These are phyloP conservation scores for Tubosaeta brunneosetosa DNA, from an alignment of 768 basidiomycete species.

Conservation along the genomic window DNA sequence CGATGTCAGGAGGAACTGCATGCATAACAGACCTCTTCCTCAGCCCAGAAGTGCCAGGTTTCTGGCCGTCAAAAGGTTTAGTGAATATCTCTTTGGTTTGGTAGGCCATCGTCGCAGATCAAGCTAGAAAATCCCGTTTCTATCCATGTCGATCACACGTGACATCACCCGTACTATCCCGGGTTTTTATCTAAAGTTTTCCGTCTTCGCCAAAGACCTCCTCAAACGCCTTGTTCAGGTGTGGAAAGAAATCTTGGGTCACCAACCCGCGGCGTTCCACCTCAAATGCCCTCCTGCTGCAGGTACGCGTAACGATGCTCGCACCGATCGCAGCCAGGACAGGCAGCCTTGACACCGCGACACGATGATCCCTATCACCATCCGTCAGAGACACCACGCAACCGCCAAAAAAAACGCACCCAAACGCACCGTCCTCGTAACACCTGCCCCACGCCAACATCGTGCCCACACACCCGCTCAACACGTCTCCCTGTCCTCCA, in stretches of 20 bases:
- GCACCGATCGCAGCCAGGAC: constrained; percentile 82
- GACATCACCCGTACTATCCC: constrained; percentile 10
- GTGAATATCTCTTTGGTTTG: constrained; percentile 68
- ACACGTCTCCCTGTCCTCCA: constrained; percentile 94
- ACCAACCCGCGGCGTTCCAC: constrained; percentile 77
- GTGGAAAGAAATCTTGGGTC: constrained; percentile 71
- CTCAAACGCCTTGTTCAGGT: constrained; percentile 63
- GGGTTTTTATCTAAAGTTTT: constrained; percentile 29
- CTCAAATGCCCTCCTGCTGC: constrained; percentile 71
- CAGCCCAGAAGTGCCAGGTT: constrained; percentile 96
- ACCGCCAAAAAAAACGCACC: constrained; percentile 43
- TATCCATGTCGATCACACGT: constrained; percentile 21
- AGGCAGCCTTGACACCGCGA: constrained; percentile 66
- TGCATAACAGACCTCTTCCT: constrained; percentile 68
- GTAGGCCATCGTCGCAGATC: constrained; percentile 33
- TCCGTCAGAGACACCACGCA: constrained; percentile 1
- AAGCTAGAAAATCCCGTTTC: constrained; percentile 8
- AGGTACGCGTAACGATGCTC: constrained; percentile 82
- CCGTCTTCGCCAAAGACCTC: constrained; percentile 60
- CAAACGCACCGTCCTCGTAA: constrained; percentile 80
- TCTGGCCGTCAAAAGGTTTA: constrained; percentile 89
- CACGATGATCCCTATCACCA: constrained; percentile 42
- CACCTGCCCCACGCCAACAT: constrained; percentile 95
- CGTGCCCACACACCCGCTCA: constrained; percentile 83
- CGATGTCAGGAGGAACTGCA: constrained; percentile 12